Percentiles rank a stretch among this genome's conserved stretches.
Evolutionary conservation across 352 stramenopile species (phyloP).

Genomic region (Peronosclerospora sorghi): DNA sequence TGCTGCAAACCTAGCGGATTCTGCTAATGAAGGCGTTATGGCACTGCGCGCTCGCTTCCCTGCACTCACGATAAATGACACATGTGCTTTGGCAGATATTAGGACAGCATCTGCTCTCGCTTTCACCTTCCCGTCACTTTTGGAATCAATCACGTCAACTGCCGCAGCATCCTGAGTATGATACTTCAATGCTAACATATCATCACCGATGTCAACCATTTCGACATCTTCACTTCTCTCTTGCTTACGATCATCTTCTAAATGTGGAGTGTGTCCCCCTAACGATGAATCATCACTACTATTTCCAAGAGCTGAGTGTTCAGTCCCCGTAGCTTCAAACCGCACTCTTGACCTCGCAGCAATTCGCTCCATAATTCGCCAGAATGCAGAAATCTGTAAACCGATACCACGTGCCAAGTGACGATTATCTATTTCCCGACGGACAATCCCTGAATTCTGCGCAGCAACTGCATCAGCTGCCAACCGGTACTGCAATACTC

Average conservation of each 20-base stretch:
- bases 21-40: slow-evolving; percentile 20
- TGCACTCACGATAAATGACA: slow-evolving; percentile 34
- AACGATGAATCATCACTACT: slow-evolving; percentile 2
- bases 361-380: slow-evolving; percentile 78
- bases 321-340: slow-evolving; percentile 34
- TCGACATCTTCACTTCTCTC: slow-evolving; percentile 12
- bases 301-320: slow-evolving; percentile 6
- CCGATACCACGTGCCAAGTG: slow-evolving; percentile 58
- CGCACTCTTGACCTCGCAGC: slow-evolving; percentile 63
- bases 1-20: slow-evolving; percentile 3
- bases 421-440: slow-evolving; percentile 50
- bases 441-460: slow-evolving; percentile 54
- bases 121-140: slow-evolving; percentile 8
- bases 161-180: slow-evolving; percentile 28
- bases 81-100: slow-evolving; percentile 17
- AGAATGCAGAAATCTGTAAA: slow-evolving; percentile 68
- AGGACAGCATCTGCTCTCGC: slow-evolving; percentile 8
- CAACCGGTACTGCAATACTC: slow-evolving; percentile 47
- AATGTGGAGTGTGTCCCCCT: slow-evolving; percentile 3
- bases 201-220: slow-evolving; percentile 1
- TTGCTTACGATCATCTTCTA: slow-evolving; percentile 16
- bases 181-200: slow-evolving; percentile 22
- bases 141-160: slow-evolving; percentile 7
- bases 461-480: slow-evolving; percentile 52
- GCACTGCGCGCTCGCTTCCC: slow-evolving; percentile 38